Conservation (phyloP, 108 stramenopile species). For the Hondaea fermentalgiana region DNA sequence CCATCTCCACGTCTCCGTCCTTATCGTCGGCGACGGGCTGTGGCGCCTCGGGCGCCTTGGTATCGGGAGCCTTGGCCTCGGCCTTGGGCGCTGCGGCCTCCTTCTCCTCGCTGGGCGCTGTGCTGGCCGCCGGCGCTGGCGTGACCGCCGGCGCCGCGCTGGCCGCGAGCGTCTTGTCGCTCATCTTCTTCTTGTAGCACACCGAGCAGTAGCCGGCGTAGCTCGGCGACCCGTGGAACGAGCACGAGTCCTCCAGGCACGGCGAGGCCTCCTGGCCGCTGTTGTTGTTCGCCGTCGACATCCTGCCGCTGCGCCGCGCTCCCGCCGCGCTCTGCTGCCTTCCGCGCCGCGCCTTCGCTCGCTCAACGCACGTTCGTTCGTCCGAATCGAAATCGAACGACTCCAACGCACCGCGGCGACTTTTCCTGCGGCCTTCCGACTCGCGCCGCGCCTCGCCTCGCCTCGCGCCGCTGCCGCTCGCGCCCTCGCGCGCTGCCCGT, state of each 20-base stretch:
- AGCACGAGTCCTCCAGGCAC: neutral
- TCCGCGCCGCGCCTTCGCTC: no score
- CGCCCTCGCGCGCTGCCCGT: no score
- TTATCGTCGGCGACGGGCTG: neutral
- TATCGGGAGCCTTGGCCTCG: neutral
- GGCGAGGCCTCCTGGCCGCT: neutral
- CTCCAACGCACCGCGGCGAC: no score
- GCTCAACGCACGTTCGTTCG: no score
- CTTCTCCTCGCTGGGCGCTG: neutral
- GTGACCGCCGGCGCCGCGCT: neutral
- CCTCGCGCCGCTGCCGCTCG: no score
- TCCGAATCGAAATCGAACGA: no score
- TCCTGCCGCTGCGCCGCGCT: neutral
- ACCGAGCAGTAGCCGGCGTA: constrained; percentile 4
- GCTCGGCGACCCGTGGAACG: neutral
- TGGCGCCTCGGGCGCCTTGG: neutral
- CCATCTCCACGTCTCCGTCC: neutral
- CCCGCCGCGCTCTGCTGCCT: no score
- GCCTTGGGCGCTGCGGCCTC: neutral
- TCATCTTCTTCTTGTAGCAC: constrained; percentile 5
- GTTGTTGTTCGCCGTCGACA: constrained; percentile 17
- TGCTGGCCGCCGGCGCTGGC: neutral
- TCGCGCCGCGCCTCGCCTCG: no score
- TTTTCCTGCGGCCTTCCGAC: no score
- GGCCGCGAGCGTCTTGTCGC: neutral